phyloP scores from a whole-genome alignment of 495 filamentous ascomycete genomes.

The Aspergillus diversus region DNA sequence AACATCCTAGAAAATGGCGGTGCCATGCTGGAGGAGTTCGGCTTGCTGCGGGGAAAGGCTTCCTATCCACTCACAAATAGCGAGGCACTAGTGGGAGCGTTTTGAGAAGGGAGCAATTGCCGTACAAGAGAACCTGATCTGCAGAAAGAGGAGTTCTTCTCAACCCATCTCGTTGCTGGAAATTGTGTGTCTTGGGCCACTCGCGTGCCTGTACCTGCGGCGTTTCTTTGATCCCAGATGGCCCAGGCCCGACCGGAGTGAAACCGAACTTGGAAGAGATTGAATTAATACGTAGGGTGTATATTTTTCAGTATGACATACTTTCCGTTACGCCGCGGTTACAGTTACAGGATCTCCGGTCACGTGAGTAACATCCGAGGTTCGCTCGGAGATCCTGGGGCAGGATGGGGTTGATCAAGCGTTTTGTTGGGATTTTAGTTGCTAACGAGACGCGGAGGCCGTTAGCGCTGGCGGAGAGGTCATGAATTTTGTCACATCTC shows the following conservation, averaged over 20 bases:
- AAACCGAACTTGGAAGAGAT: neutral
- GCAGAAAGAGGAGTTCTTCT: neutral
- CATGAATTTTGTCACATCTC: conserved; percentile 24
- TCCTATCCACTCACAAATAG: no score
- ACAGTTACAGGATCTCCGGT: neutral
- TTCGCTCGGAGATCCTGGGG: conserved; percentile 6
- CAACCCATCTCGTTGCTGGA: neutral
- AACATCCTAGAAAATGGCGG: conserved; percentile 18
- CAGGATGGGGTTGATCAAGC: conserved; percentile 6
- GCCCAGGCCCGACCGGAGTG: neutral
- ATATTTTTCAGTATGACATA: neutral
- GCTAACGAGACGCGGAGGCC: neutral
- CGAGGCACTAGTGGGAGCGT: no score
- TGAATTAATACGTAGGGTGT: neutral
- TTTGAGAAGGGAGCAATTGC: neutral
- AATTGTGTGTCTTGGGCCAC: neutral
- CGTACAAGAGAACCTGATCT: neutral
- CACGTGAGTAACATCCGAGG: conserved; percentile 15
- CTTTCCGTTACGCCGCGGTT: neutral
- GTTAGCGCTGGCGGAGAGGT: neutral
- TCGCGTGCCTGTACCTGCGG: conserved; percentile 13
- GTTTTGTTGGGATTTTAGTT: conserved; percentile 22
- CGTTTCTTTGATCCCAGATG: conserved; percentile 15
- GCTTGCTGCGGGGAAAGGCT: conserved; percentile 5
- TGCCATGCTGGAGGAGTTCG: conserved; percentile 8